A percentile compares a stretch with the other conserved stretches of the same genome.
Evolutionary conservation across 306 rosid species (phyloP).

Genomic region (Comarum palustre): DNA sequence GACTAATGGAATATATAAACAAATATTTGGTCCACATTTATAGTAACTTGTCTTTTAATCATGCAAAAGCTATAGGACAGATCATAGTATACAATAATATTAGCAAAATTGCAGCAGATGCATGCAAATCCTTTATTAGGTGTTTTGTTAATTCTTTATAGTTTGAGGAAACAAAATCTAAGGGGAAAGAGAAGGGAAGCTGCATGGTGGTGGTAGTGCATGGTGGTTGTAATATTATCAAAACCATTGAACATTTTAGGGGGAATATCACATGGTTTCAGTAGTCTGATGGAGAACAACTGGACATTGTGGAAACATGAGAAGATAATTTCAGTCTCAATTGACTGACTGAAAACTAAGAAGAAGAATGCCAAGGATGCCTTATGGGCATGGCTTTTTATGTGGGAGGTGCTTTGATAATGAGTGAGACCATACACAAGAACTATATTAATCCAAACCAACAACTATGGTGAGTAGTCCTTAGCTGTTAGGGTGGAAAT

Average conservation of each 20-base stretch:
- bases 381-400: not conserved
- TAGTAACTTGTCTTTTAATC: constrained; percentile 18
- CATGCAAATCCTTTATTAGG: constrained; percentile 41
- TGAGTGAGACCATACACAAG: not conserved
- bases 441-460: not conserved
- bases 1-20: not conserved
- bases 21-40: not conserved
- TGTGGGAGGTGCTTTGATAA: not conserved
- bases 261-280: constrained; percentile 28
- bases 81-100: not conserved
- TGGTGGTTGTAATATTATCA: constrained; percentile 26
- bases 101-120: constrained; percentile 17
- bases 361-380: not conserved
- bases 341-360: not conserved
- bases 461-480: not conserved
- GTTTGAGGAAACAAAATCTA: constrained; percentile 23
- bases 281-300: constrained; percentile 48
- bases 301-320: constrained; percentile 32
- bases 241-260: constrained; percentile 20
- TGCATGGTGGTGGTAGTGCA: constrained; percentile 30
- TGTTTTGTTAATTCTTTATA: constrained; percentile 29
- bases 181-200: constrained; percentile 22
- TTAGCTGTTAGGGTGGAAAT: not conserved
- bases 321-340: not conserved
- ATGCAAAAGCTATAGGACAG: constrained; percentile 16